These are phyloP conservation scores for Solanum corneliomulleri DNA, from an alignment of 257 asterid genomes.

Conservation along the genomic window DNA sequence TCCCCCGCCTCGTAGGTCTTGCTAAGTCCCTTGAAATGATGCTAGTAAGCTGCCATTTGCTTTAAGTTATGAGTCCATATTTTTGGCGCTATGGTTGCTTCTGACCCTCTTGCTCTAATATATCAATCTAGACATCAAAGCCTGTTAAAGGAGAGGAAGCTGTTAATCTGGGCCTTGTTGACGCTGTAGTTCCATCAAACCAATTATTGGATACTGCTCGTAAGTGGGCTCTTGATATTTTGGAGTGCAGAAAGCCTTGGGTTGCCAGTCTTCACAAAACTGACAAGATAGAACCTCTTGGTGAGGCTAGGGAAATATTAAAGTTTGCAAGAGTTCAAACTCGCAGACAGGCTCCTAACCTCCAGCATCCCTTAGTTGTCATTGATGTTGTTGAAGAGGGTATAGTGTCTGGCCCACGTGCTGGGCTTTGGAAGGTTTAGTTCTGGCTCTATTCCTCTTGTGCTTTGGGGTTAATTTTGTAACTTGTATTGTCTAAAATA, in stretches of 20 bases:
- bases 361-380: conserved; percentile 79
- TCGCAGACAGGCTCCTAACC: conserved; percentile 86
- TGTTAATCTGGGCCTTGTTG: conserved; percentile 83
- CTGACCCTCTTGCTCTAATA: not conserved
- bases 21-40: conserved; percentile 98
- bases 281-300: conserved; percentile 80
- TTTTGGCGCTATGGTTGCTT: not conserved
- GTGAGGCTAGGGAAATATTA: conserved; percentile 85
- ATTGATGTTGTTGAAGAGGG: conserved; percentile 96
- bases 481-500: not conserved
- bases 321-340: conserved; percentile 91
- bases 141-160: conserved; percentile 94
- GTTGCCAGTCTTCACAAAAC: conserved; percentile 65
- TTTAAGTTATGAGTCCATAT: not conserved
- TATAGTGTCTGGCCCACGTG: conserved; percentile 71
- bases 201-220: conserved; percentile 74
- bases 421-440: conserved; percentile 86
- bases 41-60: conserved; percentile 45
- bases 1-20: conserved; percentile 96
- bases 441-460: conserved; percentile 3
- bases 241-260: conserved; percentile 75
- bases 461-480: not conserved
- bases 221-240: conserved; percentile 81
- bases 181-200: conserved; percentile 62
- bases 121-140: conserved; percentile 62